These are phyloP conservation scores for Boletus pseudo-olivaceus DNA, from an alignment of 768 basidiomycete genomes.

Conservation along the genomic window DNA sequence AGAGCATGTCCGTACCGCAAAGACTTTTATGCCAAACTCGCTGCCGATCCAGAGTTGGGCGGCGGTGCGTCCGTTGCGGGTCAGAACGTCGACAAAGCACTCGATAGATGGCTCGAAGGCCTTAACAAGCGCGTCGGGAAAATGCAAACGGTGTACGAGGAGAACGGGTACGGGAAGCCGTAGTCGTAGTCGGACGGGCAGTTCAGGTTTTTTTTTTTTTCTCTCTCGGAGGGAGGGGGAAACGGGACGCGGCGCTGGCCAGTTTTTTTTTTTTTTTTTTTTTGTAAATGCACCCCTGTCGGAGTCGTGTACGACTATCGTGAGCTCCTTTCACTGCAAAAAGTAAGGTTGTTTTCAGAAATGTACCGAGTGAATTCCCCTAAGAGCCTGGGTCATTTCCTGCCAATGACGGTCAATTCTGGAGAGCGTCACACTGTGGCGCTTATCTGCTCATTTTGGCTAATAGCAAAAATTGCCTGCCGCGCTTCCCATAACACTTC, in stretches of 20 bases:
- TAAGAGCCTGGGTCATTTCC: no score
- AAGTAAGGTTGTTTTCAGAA: not conserved
- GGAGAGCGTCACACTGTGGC: not conserved
- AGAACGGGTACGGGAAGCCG: slow-evolving; percentile 57
- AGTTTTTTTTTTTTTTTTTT: no score
- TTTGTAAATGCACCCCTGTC: no score
- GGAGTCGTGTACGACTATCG: no score
- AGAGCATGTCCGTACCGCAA: slow-evolving; percentile 57
- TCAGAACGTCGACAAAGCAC: slow-evolving; percentile 51
- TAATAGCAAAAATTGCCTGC: not conserved
- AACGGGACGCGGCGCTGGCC: no score
- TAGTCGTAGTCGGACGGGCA: no score
- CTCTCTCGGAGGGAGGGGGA: no score
- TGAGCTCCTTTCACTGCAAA: no score
- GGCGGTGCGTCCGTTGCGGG: slow-evolving; percentile 41
- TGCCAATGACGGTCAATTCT: not conserved
- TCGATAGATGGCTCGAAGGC: slow-evolving; percentile 58
- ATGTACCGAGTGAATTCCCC: not conserved
- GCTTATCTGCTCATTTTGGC: not conserved
- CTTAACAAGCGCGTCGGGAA: slow-evolving; percentile 51
- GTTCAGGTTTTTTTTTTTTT: no score
- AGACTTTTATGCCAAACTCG: slow-evolving; percentile 62
- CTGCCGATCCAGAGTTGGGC: slow-evolving; percentile 56
- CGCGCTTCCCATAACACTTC: not conserved
- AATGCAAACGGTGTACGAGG: slow-evolving; percentile 50